Base-by-base conservation (phyloP, 192 early-diverging fungal genomes). In the Rhizophagus prolifer region DNA sequence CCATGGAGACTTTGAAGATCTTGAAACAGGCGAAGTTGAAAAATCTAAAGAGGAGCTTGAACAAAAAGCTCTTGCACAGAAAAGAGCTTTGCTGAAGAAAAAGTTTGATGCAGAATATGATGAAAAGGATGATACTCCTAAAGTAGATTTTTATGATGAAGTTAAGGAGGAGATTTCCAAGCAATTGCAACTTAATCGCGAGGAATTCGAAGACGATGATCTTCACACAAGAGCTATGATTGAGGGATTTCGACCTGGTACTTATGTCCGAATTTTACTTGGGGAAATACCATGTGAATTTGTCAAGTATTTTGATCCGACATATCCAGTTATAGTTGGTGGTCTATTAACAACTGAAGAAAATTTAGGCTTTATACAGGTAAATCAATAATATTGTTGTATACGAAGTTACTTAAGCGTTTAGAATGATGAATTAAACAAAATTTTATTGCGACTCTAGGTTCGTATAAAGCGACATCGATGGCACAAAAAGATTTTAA, bases 401-500 rank as follows among this genome's bases (percentile, higher is more conserved):
- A 47, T 19, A 54, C 14, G 14, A 19, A 19, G 47, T 44, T 44
- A 44, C 10, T 44, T 41, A 10, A 41, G 41, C 41, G 41, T 10
- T 41, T 38, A 38, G 8, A 41, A 41, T 41, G 7, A 9, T 1
- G 9, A 44, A 44, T 10, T 44, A 44, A 44, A 44, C 41, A 44
- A 9, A 12, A 44, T 44, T 12, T 10, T 44, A 12, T 44, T 50
- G 19, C 4, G 14, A 26, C 68, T 41, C 12, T 72, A 90, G 88
- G 91, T 97, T 60, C 92, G 97, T 79, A 92, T 99, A 80, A 99
- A 99, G 86, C 94, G 93, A 70, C 98, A 99, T 82, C 91, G 98
- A 77, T 99, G 98, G 98, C 91, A 95, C 80, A 90, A 90, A 72
- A 93, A 92, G 82, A 96, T 96, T 58, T 88, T 99, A 59, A 99